Evolutionary conservation across 1,139 yeast species (phyloP), one percentile per base, ranked within the genome.

Genomic region (Yamadazyma sp.): DNA sequence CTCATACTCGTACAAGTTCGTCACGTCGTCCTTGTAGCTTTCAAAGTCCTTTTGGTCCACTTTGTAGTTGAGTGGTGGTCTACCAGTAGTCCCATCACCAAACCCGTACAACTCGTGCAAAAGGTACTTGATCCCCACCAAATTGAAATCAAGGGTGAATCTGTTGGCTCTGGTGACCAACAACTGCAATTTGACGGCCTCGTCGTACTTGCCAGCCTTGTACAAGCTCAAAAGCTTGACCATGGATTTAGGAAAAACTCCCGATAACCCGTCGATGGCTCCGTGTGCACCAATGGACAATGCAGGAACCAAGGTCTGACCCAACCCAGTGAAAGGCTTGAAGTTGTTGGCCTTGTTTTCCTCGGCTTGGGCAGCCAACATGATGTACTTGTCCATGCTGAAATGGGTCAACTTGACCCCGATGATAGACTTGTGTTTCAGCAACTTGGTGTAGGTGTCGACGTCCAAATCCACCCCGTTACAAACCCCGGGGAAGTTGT

Each of bases 201-300:
- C 70, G 38, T 61, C 59, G 32, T 48, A 34, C 39, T 69, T 54
- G 16, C 65, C 66, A 9, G 48, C 47, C 18, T 60, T 53, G 39
- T 44, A 57, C 28, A 63, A 49, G 2, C 49, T 38, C 45, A 51
- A 67, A 33, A 73, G 55, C 43, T 62, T 58, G 35, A 69, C 66
- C 62, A 66, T 59, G 3, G 60, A 47, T 39, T 64, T 68, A 20
- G 74, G 74, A 49, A 69, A 67, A n/a, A 67, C 57, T 34, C 67
- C 70, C 31, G 74, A 61, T 33, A 73, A 53, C 17, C 77, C 78
- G 49, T 73, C 79, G 46, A 73, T 67, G 20, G 77, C 66, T 31
- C 77, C 79, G 42, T 56, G 58, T 37, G 63, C 59, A 18, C 77
- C 77, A 26, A 69, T 66, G 1, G 67, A 45, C 38, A 71, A 50